phyloP scores from a whole-genome alignment of 306 rosid genomes.

The Datisca glomerata region DNA sequence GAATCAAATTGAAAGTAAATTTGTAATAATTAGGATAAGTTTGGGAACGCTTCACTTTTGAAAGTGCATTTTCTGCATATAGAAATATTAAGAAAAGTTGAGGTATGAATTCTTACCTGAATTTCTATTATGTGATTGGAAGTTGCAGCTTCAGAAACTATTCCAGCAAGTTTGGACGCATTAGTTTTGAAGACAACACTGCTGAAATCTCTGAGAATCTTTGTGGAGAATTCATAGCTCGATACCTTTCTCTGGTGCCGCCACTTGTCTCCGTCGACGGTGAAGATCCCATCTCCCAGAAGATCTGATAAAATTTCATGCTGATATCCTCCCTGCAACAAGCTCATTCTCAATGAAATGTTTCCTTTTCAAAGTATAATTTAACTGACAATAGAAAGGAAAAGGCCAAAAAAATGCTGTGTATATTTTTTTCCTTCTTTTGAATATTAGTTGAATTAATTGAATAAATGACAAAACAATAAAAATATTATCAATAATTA shows the following conservation, averaged over 20 bases:
- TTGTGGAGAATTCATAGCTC: conserved; percentile 25
- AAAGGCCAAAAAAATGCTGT: background rate
- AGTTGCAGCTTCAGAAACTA: conserved; percentile 17
- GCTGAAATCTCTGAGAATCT: conserved; percentile 16
- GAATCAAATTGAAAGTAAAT: too few relatives aligned
- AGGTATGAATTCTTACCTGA: conserved; percentile 8
- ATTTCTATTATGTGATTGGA: conserved; percentile 9
- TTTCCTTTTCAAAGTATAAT: background rate
- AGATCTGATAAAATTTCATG: conserved; percentile 12
- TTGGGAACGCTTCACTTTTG: too few relatives aligned
- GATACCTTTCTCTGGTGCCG: conserved; percentile 20
- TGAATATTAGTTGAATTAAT: too few relatives aligned
- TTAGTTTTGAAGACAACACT: conserved; percentile 13
- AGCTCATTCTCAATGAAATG: background rate
- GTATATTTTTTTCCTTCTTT: too few relatives aligned
- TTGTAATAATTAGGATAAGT: too few relatives aligned
- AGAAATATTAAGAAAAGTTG: too few relatives aligned
- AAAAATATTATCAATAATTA: background rate
- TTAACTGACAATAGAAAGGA: background rate
- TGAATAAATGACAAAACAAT: background rate
- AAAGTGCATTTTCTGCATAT: too few relatives aligned
- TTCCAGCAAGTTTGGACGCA: conserved; percentile 13
- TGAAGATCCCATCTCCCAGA: conserved; percentile 14
- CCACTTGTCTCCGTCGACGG: conserved; percentile 26
- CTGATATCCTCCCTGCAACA: conserved; percentile 13